A percentile compares a stretch with the other conserved stretches of the same genome.
Evolutionary conservation across 1,284 basidiomycete genomes (phyloP).

Genomic region (Vanrija humicola): DNA sequence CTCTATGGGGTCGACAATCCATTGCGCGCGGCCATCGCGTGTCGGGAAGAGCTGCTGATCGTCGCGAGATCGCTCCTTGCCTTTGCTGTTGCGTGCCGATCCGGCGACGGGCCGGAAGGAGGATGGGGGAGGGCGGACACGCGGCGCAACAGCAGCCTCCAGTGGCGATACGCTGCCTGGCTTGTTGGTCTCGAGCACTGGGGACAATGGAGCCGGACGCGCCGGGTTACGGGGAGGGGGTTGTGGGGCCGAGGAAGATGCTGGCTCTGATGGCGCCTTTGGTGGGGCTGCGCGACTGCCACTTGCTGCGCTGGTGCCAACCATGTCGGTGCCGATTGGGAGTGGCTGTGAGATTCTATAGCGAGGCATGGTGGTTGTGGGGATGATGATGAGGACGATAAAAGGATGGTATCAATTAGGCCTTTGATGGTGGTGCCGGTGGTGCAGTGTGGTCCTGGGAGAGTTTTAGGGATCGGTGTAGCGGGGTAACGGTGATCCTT

Average conservation of each 20-base stretch:
- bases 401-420: conserved; percentile 3
- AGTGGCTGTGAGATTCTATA: no score
- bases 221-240: no score
- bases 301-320: background rate
- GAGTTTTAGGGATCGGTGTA: background rate
- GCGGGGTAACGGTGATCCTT: background rate
- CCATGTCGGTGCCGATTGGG: no score
- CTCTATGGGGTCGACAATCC: conserved; percentile 31
- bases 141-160: no score
- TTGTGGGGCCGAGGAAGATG: background rate
- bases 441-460: background rate
- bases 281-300: conserved; percentile 8
- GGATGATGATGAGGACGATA: conserved; percentile 4
- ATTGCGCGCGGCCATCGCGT: conserved; percentile 16
- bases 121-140: conserved; percentile 7
- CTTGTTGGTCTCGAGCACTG: no score
- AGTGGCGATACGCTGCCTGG: no score
- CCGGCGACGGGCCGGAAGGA: conserved; percentile 7
- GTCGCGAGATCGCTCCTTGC: conserved; percentile 7
- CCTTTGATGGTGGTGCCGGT: no score
- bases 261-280: conserved; percentile 8
- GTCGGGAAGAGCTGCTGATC: background rate
- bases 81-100: conserved; percentile 1
- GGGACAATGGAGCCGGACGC: no score
- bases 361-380: background rate